Base-by-base conservation (phyloP, 2,329 filamentous ascomycete species). In the Tolypocladium album region DNA sequence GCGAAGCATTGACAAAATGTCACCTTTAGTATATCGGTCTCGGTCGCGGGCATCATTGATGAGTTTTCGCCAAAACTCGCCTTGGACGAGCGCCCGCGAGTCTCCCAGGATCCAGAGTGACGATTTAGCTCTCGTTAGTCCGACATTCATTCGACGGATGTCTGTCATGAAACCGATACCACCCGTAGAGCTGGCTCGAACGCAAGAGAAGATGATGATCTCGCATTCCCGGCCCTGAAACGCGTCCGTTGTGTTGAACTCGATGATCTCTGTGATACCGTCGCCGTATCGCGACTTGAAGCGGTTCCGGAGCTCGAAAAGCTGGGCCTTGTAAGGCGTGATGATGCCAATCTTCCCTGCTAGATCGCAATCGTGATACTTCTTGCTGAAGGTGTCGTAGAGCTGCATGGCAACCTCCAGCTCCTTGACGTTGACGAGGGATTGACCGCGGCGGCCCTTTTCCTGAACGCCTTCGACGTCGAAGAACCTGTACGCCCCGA, bases 81-180 rank as follows among this genome's bases (percentile, higher is more conserved):
- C 94, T 69, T 95, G 89, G 31, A 88, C 79, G 58, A 99, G 81
- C 40, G 92, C 91, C 60, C 88, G 82, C 0, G 94, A 94, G 73
- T 97, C 95, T 65, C 94, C 94, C 34, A 99, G 82, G 61, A 99
- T 93, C 90, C 93, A 99, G 12, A 99, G 82, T 40, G 93, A 97
- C 12, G 90, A 96, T 74, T 96, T 97, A 6, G 94, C 95, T 79
- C 94, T 88, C 27, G 94, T 99, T 62, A 99, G 80, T 77, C 94
- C 94, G 69, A 99, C 94, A 74, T 99, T 99, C 95, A 99, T 97
- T 81, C 94, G 93, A 61, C 94, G 87, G 70, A 99, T 96, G 72
- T 99, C 94, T 59, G 90, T 89, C 83, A 99, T 88, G 84, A 99
- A 99, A 81, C 94, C 94, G 69, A 99, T 96, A 68, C 93, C 92